Evolutionary conservation across 2,329 filamentous ascomycete genomes (phyloP).

Genomic region (Apiospora hydei): DNA sequence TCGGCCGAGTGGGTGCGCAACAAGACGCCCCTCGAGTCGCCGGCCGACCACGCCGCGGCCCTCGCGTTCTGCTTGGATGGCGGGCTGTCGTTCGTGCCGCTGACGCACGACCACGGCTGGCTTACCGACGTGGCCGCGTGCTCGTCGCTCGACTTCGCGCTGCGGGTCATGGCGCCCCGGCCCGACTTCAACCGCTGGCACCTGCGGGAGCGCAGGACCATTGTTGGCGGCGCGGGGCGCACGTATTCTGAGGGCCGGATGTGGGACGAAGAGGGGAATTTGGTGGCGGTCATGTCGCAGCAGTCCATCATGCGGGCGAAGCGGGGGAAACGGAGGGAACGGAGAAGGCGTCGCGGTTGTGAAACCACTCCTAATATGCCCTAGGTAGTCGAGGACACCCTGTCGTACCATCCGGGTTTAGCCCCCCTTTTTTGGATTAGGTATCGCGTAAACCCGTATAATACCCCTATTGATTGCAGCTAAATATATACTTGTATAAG

Average conservation of each 20-base stretch:
- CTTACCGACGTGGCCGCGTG: conserved; percentile 53
- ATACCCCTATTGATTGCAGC: too few relatives aligned
- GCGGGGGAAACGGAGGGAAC: not conserved
- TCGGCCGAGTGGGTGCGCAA: conserved; percentile 52
- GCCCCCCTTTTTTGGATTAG: too few relatives aligned
- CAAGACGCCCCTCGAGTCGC: conserved; percentile 30
- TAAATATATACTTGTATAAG: too few relatives aligned
- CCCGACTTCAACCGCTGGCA: conserved; percentile 52
- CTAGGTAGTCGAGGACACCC: too few relatives aligned
- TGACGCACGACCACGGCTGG: conserved; percentile 51
- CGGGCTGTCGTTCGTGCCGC: conserved; percentile 50
- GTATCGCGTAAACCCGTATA: too few relatives aligned
- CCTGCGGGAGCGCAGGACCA: conserved; percentile 49
- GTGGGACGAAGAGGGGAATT: conserved; percentile 51
- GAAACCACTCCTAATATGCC: not conserved
- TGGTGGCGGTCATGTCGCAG: conserved; percentile 58
- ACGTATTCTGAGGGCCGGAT: conserved; percentile 53
- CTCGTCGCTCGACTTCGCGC: conserved; percentile 57
- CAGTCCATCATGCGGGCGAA: conserved; percentile 47
- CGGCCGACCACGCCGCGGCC: conserved; percentile 41
- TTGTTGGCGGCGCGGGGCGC: conserved; percentile 48
- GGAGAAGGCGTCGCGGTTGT: not conserved
- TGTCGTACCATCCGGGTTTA: too few relatives aligned
- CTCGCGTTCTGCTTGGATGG: conserved; percentile 55
- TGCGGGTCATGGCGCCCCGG: conserved; percentile 50